Percentiles rank a stretch among this genome's conserved stretches.
Conservation (phyloP, 2,329 filamentous ascomycete species). For the Beauveria pseudobassiana region DNA sequence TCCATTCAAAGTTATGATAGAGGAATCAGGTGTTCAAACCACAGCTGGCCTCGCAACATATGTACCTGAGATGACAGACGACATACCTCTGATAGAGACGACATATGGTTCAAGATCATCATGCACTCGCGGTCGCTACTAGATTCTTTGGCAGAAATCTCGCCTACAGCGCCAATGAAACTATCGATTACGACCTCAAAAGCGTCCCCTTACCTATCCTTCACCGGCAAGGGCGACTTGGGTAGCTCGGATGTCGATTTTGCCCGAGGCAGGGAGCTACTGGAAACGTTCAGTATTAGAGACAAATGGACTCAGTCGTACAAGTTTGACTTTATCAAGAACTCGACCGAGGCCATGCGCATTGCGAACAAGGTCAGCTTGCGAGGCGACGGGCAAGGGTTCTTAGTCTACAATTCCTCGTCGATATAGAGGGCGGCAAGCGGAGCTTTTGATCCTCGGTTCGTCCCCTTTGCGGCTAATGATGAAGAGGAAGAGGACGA, state of each 20-base stretch:
- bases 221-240: conserved; percentile 55
- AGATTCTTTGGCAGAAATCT: conserved; percentile 64
- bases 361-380: conserved; percentile 89
- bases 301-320: conserved; percentile 63
- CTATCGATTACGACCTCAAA: conserved; percentile 62
- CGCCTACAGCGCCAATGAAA: conserved; percentile 62
- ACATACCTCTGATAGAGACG: conserved; percentile 81
- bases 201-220: conserved; percentile 61
- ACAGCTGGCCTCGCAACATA: conserved; percentile 89
- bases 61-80: conserved; percentile 62
- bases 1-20: conserved; percentile 75
- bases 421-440: conserved; percentile 67
- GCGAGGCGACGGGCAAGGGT: conserved; percentile 79
- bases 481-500: conserved; percentile 42
- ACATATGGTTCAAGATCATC: conserved; percentile 85
- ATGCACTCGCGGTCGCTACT: conserved; percentile 72
- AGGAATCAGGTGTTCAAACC: conserved; percentile 79
- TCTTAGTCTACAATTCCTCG: conserved; percentile 91
- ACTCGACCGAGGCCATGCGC: conserved; percentile 85
- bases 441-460: conserved; percentile 75
- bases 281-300: conserved; percentile 66
- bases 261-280: conserved; percentile 53
- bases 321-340: conserved; percentile 79
- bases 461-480: conserved; percentile 64
- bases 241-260: conserved; percentile 61